Conservation (phyloP, 2,329 filamentous ascomycete species). For the Xylariaceae sp. region DNA sequence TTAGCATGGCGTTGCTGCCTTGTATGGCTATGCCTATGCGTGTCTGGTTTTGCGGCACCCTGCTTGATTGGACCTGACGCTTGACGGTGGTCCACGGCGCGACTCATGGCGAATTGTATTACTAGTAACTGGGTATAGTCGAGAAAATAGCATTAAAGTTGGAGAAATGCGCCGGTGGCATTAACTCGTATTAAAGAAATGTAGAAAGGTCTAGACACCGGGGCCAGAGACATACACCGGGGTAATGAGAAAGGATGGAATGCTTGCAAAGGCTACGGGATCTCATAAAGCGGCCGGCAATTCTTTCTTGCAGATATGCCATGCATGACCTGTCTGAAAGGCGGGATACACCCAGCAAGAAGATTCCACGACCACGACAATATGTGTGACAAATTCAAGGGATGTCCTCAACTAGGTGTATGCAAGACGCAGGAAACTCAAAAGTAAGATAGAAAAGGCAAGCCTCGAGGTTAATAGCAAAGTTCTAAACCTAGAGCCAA, state of each 20-base stretch:
- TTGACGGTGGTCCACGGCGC: conserved; percentile 7
- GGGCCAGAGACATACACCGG: not conserved
- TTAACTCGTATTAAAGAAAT: not conserved
- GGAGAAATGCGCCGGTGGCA: not conserved
- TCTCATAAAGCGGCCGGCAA: not conserved
- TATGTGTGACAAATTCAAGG: not conserved
- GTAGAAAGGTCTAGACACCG: not conserved
- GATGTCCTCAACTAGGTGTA: not conserved
- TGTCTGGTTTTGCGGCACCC: conserved; percentile 12
- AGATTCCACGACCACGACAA: not conserved
- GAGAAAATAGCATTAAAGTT: not conserved
- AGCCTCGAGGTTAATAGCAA: conserved; percentile 10
- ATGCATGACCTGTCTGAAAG: not conserved
- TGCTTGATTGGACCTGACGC: conserved; percentile 4
- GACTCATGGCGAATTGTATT: conserved; percentile 26
- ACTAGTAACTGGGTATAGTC: not conserved
- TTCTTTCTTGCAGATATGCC: not conserved
- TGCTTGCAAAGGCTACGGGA: not conserved
- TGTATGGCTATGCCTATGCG: conserved; percentile 10
- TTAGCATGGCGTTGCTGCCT: conserved; percentile 22
- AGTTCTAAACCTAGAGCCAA: conserved; percentile 17
- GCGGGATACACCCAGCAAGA: not conserved
- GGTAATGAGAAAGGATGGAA: not conserved
- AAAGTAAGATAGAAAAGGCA: conserved; percentile 4
- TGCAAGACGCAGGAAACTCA: not conserved